phyloP scores from a whole-genome alignment of 2,329 filamentous ascomycete species.

The Domatiomyces globalis region DNA sequence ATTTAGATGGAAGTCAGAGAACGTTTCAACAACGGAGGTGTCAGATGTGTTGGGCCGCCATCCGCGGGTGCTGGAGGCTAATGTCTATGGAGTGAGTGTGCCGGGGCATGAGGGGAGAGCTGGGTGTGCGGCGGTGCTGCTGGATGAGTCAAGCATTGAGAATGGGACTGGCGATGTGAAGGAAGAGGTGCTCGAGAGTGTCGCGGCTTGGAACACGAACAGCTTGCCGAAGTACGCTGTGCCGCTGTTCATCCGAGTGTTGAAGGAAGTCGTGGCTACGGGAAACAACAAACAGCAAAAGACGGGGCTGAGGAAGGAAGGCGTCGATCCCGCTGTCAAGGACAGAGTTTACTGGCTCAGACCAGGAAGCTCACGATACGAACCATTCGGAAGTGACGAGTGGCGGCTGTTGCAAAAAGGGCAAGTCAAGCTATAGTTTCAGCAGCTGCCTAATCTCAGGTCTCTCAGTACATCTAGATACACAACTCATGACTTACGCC shows the following conservation, averaged over 20 bases:
- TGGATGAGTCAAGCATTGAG: neutral
- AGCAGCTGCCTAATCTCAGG: slow-evolving; percentile 9
- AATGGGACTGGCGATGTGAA: neutral
- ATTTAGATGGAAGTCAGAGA: slow-evolving; percentile 60
- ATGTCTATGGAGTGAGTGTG: slow-evolving; percentile 54
- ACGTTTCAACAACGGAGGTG: slow-evolving; percentile 54
- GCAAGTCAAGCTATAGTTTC: slow-evolving; percentile 50
- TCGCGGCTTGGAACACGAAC: slow-evolving; percentile 25
- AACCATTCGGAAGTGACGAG: slow-evolving; percentile 50
- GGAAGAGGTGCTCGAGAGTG: slow-evolving; percentile 10
- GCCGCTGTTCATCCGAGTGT: slow-evolving; percentile 62
- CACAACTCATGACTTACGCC: too few relatives aligned
- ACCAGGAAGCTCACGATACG: slow-evolving; percentile 44
- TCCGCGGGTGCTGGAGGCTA: slow-evolving; percentile 37
- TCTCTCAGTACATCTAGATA: neutral
- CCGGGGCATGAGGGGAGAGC: slow-evolving; percentile 55
- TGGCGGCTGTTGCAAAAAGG: slow-evolving; percentile 57
- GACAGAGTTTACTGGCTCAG: slow-evolving; percentile 53
- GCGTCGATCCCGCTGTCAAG: slow-evolving; percentile 48
- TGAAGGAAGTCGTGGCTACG: slow-evolving; percentile 51
- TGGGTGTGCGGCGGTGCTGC: slow-evolving; percentile 44
- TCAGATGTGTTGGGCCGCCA: slow-evolving; percentile 47
- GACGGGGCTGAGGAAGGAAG: slow-evolving; percentile 53
- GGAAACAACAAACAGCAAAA: slow-evolving; percentile 89
- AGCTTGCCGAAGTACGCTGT: slow-evolving; percentile 60